Evolutionary conservation across 2,329 filamentous ascomycete genomes (phyloP), one percentile per base, ranked within the genome.

Genomic region (Myotisia sp.): DNA sequence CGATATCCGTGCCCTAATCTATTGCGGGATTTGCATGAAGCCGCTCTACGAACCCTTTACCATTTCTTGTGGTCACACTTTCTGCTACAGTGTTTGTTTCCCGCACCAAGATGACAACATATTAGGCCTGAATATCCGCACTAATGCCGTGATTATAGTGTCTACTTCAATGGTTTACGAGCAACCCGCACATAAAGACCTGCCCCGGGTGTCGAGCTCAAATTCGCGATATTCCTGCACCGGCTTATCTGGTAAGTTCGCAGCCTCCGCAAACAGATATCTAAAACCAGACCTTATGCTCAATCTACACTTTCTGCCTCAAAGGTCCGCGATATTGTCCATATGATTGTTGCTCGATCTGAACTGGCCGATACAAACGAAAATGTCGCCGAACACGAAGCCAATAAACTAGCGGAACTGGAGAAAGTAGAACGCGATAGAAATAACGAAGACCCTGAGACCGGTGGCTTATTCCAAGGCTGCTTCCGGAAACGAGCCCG

Each of bases 11-110:
- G 58, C 56, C 19, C 62, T 76, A 20, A 59, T 77, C 45, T 74
- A 72, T 37, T 81, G 76, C 58, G 74, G 74, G 42, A 74, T 81
- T 42, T 81, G 76, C 54, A 70, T 77, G 44, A 67, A 71, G 36
- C 66, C 76, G 31, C 64, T 80, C 32, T 79, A 79, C 54, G 75
- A 80, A 52, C 76, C 76, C 2, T 81, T 73, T 54, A 76, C 71
- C 12, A 64, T 79, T 34, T 64, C 64, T 5, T 81, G 76, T 46
- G 76, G 76, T 3, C 76, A 81, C 51, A 79, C 76, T 5, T 80
- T 78, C 54, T 81, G 76, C 57, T 81, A 81, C 50, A 71, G 68
- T 28, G 70, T 73, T 43, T 52, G 67, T 55, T 13, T 13, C 51
- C 6, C n/a, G 21, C 12, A 12, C 19, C 9, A 22, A 32, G n/a